Evolutionary conservation across 164 flowering plant genomes (phyloP).

Genomic region (Aristolochia contorta): DNA sequence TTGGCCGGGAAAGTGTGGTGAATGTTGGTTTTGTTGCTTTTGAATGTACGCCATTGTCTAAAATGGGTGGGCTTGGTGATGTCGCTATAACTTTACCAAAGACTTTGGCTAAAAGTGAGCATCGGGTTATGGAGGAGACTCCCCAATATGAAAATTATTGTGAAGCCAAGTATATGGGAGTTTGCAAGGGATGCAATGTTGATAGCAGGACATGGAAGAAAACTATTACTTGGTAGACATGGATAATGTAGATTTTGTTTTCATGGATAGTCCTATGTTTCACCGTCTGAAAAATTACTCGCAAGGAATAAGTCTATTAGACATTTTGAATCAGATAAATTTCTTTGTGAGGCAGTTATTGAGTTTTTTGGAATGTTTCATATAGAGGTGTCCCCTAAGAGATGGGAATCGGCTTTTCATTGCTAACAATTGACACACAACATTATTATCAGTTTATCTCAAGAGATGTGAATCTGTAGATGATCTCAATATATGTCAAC

Average conservation of each 20-base stretch:
- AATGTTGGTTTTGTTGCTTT: slow-evolving; percentile 85
- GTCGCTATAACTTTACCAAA: slow-evolving; percentile 94
- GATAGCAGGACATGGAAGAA: slow-evolving; percentile 86
- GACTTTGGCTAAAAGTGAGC: slow-evolving; percentile 97
- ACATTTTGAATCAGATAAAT: slow-evolving; percentile 78
- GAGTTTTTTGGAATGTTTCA: slow-evolving; percentile 97
- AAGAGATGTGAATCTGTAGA: slow-evolving; percentile 84
- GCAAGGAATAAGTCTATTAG: slow-evolving; percentile 66
- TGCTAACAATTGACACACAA: slow-evolving; percentile 99
- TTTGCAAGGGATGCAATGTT: slow-evolving; percentile 49
- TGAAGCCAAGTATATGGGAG: slow-evolving; percentile 58
- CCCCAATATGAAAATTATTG: slow-evolving; percentile 72
- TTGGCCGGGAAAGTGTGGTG: slow-evolving; percentile 91
- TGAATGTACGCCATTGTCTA: slow-evolving; percentile 94
- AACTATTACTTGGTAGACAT: slow-evolving; percentile 54
- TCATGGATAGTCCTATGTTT: slow-evolving; percentile 55
- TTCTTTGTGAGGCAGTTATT: slow-evolving; percentile 94
- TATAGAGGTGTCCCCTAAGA: slow-evolving; percentile 96
- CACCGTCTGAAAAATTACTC: slow-evolving; percentile 48
- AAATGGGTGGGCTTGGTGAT: slow-evolving; percentile 99
- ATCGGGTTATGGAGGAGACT: slow-evolving; percentile 89
- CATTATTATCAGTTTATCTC: slow-evolving; percentile 81
- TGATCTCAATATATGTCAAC: slow-evolving; percentile 50
- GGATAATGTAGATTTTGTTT: slow-evolving; percentile 95
- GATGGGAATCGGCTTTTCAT: slow-evolving; percentile 92